These are phyloP conservation scores for Chaetomidium leptoderma DNA, from an alignment of 495 filamentous ascomycete species.

Conservation along the genomic window DNA sequence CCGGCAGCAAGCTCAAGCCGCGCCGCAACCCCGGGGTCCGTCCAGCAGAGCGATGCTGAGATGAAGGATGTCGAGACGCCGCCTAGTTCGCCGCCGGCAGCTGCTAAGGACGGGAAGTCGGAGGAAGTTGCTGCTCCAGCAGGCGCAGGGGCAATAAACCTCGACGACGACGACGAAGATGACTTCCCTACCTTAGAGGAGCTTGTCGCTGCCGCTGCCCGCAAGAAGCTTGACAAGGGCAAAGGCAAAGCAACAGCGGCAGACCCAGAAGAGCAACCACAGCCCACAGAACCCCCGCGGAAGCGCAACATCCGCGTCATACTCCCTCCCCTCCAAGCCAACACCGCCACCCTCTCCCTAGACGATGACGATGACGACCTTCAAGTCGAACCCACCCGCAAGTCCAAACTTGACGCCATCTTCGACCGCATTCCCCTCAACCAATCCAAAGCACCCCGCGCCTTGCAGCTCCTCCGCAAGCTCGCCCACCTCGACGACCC, in stretches of 20 bases:
- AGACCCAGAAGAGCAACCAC: constrained; percentile 19
- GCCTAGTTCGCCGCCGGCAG: constrained; percentile 48
- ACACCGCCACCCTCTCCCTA: constrained; percentile 28
- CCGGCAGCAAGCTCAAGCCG: constrained; percentile 37
- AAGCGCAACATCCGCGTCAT: constrained; percentile 43
- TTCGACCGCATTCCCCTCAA: constrained; percentile 65
- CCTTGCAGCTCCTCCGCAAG: constrained; percentile 63
- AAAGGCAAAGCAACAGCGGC: constrained; percentile 48
- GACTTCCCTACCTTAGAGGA: constrained; percentile 37
- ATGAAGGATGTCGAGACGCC: constrained; percentile 47
- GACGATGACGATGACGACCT: constrained; percentile 43
- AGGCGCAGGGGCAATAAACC: neutral
- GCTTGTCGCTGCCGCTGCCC: constrained; percentile 18
- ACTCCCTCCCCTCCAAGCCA: constrained; percentile 32
- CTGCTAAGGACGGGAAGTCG: constrained; percentile 14
- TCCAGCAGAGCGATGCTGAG: constrained; percentile 42
- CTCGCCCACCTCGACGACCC: constrained; percentile 68
- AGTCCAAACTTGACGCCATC: constrained; percentile 48
- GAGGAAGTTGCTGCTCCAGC: constrained; percentile 1
- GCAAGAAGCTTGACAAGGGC: constrained; percentile 47
- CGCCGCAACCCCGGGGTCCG: constrained; percentile 37
- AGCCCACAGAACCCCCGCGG: constrained; percentile 16
- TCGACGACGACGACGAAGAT: constrained; percentile 21
- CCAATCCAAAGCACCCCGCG: constrained; percentile 55
- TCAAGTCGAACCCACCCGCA: constrained; percentile 35